Conservation (phyloP, 805 yeast species). For the Priceomyces haplophilus region DNA sequence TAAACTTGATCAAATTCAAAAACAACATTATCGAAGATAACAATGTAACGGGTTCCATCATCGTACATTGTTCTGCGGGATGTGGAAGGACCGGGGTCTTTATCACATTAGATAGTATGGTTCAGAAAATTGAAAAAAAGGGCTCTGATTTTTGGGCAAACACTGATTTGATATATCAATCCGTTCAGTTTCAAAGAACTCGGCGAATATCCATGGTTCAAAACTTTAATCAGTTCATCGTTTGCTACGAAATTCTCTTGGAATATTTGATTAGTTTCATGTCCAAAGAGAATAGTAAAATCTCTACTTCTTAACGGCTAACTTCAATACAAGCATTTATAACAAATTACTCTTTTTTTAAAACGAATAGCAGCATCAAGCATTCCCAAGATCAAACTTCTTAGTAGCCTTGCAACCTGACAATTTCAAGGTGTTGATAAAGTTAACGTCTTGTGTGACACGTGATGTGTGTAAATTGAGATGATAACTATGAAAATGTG, state of each 20-base stretch:
- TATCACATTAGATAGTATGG: constrained; percentile 43
- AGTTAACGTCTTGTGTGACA: no score
- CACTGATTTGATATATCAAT: constrained; percentile 58
- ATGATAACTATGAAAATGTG: no score
- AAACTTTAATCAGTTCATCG: constrained; percentile 67
- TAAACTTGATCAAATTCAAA: constrained; percentile 32
- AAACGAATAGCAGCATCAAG: no score
- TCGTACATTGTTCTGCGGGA: constrained; percentile 60
- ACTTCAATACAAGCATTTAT: no score
- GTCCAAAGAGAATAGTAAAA: neutral
- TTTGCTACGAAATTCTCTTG: constrained; percentile 65
- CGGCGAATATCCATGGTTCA: constrained; percentile 86
- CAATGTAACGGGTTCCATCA: constrained; percentile 11
- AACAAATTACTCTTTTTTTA: no score
- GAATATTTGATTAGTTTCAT: constrained; percentile 16
- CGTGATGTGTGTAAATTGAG: no score
- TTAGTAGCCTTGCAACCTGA: no score
- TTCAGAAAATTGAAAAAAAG: constrained; percentile 9
- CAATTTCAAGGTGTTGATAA: no score
- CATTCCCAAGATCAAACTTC: no score
- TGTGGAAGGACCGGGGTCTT: constrained; percentile 58
- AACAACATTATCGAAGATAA: constrained; percentile 19
- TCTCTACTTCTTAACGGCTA: neutral
- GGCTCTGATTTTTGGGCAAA: constrained; percentile 19
- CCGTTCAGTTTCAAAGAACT: constrained; percentile 63